A percentile compares a stretch with the other conserved stretches of the same genome.
Conservation (phyloP, 164 flowering plant genomes). For the Piper betle region DNA sequence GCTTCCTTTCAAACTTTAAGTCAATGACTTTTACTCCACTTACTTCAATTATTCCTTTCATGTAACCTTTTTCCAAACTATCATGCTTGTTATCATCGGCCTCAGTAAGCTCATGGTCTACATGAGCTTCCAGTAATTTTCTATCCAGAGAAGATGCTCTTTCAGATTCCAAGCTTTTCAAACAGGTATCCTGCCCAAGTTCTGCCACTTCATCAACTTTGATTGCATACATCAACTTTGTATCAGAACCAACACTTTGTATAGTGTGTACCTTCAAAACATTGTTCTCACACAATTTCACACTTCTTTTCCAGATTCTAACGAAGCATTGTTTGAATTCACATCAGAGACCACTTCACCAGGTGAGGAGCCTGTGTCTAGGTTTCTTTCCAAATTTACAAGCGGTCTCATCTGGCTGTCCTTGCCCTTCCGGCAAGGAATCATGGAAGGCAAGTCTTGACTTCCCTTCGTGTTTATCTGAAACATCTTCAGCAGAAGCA, state of each 20-base stretch:
- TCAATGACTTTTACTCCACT: no score
- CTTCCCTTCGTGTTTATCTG: slow-evolving; percentile 17
- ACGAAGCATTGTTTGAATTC: neutral
- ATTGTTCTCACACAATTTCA: neutral
- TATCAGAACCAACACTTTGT: slow-evolving; percentile 11
- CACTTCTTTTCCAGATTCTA: slow-evolving; percentile 5
- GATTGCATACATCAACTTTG: slow-evolving; percentile 14
- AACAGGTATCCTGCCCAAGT: slow-evolving; percentile 1
- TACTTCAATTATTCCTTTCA: neutral
- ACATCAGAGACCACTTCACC: slow-evolving; percentile 5
- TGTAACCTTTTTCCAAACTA: slow-evolving; percentile 2
- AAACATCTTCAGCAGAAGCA: slow-evolving; percentile 9
- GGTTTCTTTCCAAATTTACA: slow-evolving; percentile 19
- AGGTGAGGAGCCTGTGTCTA: slow-evolving; percentile 5
- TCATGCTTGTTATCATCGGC: slow-evolving; percentile 5
- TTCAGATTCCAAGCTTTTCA: neutral
- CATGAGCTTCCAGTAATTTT: slow-evolving; percentile 9
- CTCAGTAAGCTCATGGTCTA: slow-evolving; percentile 4
- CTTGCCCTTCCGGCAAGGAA: slow-evolving; percentile 7
- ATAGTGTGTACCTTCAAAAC: slow-evolving; percentile 14
- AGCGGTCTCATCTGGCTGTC: slow-evolving; percentile 15
- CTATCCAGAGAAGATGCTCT: neutral
- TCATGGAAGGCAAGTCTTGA: slow-evolving; percentile 20
- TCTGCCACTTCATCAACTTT: slow-evolving; percentile 8
- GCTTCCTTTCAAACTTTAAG: slow-evolving; percentile 1